Conservation (phyloP, 2,329 filamentous ascomycete genomes). For the Calcarisporium arbuscula region DNA sequence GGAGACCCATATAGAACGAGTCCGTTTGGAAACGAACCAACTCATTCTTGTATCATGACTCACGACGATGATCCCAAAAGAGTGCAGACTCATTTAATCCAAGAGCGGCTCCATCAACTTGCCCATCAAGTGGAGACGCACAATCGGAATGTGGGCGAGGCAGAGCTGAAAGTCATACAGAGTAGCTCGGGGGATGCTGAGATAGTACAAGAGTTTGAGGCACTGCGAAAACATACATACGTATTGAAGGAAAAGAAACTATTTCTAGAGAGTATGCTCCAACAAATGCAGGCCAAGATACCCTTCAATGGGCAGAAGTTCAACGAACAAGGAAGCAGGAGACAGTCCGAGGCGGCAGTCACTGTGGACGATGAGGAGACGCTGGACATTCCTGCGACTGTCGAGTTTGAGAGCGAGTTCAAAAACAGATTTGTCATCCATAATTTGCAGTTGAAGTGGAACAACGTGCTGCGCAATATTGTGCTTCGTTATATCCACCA, state of each 20-base stretch:
- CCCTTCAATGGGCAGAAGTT: constrained; percentile 21
- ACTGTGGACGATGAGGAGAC: constrained; percentile 48
- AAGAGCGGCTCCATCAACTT: constrained; percentile 71
- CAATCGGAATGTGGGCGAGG: constrained; percentile 64
- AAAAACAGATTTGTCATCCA: constrained; percentile 98
- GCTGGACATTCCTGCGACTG: constrained; percentile 61
- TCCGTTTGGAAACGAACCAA: constrained; percentile 87
- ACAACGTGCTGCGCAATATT: constrained; percentile 91
- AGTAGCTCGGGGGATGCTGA: constrained; percentile 42
- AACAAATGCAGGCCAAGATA: constrained; percentile 37
- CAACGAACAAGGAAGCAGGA: constrained; percentile 18
- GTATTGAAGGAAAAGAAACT: constrained; percentile 52
- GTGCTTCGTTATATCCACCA: constrained; percentile 96
- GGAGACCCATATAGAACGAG: constrained; percentile 80
- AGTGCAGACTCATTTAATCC: constrained; percentile 81
- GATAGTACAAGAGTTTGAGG: constrained; percentile 53
- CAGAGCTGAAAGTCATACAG: constrained; percentile 60
- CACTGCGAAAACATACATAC: constrained; percentile 46
- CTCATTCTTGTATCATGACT: constrained; percentile 93
- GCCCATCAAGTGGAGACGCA: constrained; percentile 73
- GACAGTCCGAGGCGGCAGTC: constrained; percentile 32
- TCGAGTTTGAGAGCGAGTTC: constrained; percentile 89
- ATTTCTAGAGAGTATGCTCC: constrained; percentile 53
- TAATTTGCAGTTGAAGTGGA: constrained; percentile 97
- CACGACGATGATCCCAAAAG: constrained; percentile 80